Evolutionary conservation across 495 filamentous ascomycete species (phyloP), one percentile per base, ranked within the genome.

Genomic region (Penicillium egyptiacum): DNA sequence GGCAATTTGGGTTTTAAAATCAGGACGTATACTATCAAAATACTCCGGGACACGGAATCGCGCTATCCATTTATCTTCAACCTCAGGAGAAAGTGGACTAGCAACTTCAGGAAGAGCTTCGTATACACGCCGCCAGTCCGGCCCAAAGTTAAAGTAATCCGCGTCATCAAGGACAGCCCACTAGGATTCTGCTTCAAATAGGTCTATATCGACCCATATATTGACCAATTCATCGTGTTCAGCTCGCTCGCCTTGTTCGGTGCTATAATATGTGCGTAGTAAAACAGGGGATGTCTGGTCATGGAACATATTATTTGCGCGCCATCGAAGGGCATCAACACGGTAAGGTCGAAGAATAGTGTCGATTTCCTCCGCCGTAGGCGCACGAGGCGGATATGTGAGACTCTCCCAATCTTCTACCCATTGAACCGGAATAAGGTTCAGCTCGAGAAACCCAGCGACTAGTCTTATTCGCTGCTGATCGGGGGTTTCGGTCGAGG

Each of bases 341-440:
- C 52, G 52, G 22, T 46, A 55, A 35, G 52, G 52, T 37, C 17
- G 52, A n/a, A 55, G 52, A 37, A 55, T 45, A n/a, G 33, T 35
- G 16, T 46, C 41, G 20, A 55, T 45, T 22, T 55, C 52, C 33
- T 55, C 40, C 5, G 40, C 1, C 22, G 42, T 55, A 8, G 52
- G 52, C 22, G 17, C 10, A 14, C 41, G 40, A 12, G 31, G 6
- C n/a, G 39, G 39, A 50, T 19, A 30, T 33, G 26, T 31, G 5
- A 50, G 19, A 26, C 17, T 16, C 16, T 45, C 41, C 10, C 10
- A 23, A 17, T 22, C 16, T 46, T 47, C 17, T 8, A 28, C 8
- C 28, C 40, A 31, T 20, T 54, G 14, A 25, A 37, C 8, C 11
- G 52, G 52, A 39, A 55, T 31, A 23, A 35, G 12, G 5, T 55